Evolutionary conservation across 2,329 filamentous ascomycete species (phyloP).

Genomic region (Ophiostoma ips): DNA sequence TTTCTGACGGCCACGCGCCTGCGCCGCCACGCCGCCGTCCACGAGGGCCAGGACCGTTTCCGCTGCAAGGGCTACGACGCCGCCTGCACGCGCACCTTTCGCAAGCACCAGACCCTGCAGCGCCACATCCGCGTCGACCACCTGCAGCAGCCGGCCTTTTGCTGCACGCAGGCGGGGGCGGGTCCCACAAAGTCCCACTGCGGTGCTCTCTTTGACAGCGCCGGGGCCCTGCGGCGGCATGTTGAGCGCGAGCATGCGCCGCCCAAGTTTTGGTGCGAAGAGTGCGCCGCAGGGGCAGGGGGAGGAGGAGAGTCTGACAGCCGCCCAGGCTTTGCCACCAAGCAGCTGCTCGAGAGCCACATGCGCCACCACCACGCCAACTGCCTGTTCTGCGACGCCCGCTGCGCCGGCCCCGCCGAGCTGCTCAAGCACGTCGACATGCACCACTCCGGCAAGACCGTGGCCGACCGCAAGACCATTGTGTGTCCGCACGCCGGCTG

Average conservation of each 20-base stretch:
- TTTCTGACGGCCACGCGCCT: conserved; percentile 72
- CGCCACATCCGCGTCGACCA: conserved; percentile 71
- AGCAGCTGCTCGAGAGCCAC: conserved; percentile 58
- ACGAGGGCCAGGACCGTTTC: conserved; percentile 63
- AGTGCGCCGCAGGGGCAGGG: conserved; percentile 38
- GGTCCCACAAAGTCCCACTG: conserved; percentile 37
- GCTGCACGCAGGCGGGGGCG: conserved; percentile 42
- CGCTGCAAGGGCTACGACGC: conserved; percentile 54
- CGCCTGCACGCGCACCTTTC: conserved; percentile 63
- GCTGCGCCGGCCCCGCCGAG: conserved; percentile 51
- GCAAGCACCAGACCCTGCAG: conserved; percentile 76
- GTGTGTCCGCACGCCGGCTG: conserved; percentile 56
- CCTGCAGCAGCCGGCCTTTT: conserved; percentile 54
- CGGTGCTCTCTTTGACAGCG: conserved; percentile 56
- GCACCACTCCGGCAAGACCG: conserved; percentile 49
- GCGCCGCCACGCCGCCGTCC: conserved; percentile 62
- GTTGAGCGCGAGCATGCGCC: conserved; percentile 55
- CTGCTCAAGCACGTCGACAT: conserved; percentile 68
- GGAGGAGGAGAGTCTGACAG: no score
- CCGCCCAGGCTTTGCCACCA: conserved; percentile 51
- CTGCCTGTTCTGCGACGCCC: conserved; percentile 62
- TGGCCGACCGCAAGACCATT: conserved; percentile 51
- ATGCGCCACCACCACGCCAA: conserved; percentile 57
- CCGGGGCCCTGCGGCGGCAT: conserved; percentile 58
- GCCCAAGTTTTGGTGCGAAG: conserved; percentile 60